These are phyloP conservation scores for Tolypocladium sp. DNA, from an alignment of 2,329 filamentous ascomycete genomes.

Conservation along the genomic window DNA sequence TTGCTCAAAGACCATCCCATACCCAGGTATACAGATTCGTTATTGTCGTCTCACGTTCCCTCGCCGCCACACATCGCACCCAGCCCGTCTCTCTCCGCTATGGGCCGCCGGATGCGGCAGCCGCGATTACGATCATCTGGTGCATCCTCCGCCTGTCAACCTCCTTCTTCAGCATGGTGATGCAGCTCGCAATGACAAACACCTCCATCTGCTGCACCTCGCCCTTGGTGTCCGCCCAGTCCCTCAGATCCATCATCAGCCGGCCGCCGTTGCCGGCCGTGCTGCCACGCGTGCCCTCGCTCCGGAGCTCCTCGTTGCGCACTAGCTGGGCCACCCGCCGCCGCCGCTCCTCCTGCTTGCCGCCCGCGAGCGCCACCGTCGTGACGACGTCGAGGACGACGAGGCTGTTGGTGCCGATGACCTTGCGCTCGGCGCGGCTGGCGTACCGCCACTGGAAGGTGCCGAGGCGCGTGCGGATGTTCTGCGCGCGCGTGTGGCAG, in stretches of 20 bases:
- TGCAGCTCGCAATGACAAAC: conserved; percentile 45
- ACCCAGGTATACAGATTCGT: neutral
- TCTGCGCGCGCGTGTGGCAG: conserved; percentile 35
- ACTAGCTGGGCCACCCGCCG: conserved; percentile 32
- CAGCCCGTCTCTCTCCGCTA: neutral
- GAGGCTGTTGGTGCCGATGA: conserved; percentile 27
- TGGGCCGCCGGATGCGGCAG: conserved; percentile 11
- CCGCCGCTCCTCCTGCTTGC: conserved; percentile 19
- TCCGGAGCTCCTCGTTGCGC: conserved; percentile 28
- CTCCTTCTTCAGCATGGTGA: conserved; percentile 59
- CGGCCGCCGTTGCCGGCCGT: conserved; percentile 42
- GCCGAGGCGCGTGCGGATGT: conserved; percentile 38
- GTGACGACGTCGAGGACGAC: conserved; percentile 43
- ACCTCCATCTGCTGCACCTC: conserved; percentile 31
- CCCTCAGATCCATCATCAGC: conserved; percentile 31
- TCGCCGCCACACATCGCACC: neutral
- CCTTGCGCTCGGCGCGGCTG: conserved; percentile 33
- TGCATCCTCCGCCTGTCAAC: conserved; percentile 45
- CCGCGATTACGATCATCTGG: conserved; percentile 38
- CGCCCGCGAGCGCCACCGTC: conserved; percentile 16
- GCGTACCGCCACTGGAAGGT: conserved; percentile 49
- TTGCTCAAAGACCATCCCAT: neutral
- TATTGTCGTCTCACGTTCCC: neutral
- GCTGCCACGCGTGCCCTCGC: conserved; percentile 23
- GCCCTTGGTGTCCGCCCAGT: conserved; percentile 23